Evolutionary conservation across 331 rosid species (phyloP).

Genomic region (Dryas integrifolia): DNA sequence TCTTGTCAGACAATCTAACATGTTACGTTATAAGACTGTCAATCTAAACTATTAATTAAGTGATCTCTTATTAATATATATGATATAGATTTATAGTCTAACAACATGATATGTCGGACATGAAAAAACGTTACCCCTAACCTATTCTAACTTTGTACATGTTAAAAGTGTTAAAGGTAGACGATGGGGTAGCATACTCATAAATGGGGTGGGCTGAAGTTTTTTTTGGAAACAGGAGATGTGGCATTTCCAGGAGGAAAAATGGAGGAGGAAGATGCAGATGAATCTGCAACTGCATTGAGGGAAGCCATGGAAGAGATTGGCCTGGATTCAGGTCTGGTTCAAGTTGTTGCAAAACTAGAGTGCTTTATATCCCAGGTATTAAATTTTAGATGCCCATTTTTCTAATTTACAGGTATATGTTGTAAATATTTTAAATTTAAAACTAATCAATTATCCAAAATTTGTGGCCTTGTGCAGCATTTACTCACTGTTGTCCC

Average conservation of each 20-base stretch:
- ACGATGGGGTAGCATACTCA: too few relatives aligned
- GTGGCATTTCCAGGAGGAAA: constrained; percentile 45
- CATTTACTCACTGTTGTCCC: constrained; percentile 30
- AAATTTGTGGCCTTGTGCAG: constrained; percentile 13
- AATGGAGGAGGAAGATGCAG: constrained; percentile 37
- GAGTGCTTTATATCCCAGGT: constrained; percentile 36
- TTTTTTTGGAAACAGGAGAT: constrained; percentile 29
- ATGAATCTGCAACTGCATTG: constrained; percentile 35
- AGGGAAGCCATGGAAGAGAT: constrained; percentile 47
- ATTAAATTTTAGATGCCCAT: background rate
- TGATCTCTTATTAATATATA: too few relatives aligned
- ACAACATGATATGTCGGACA: too few relatives aligned
- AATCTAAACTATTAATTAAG: too few relatives aligned
- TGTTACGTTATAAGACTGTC: too few relatives aligned
- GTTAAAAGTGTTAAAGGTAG: background rate
- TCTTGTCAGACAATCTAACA: too few relatives aligned
- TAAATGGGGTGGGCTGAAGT: too few relatives aligned
- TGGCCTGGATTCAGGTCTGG: constrained; percentile 31
- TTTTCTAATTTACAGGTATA: background rate
- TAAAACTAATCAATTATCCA: too few relatives aligned
- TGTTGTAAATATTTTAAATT: too few relatives aligned
- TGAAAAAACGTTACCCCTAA: too few relatives aligned
- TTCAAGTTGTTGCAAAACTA: constrained; percentile 29
- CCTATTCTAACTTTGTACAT: background rate
- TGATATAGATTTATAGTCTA: too few relatives aligned